phyloP scores from a whole-genome alignment of 306 rosid genomes.

The Prunus kanzakura region DNA sequence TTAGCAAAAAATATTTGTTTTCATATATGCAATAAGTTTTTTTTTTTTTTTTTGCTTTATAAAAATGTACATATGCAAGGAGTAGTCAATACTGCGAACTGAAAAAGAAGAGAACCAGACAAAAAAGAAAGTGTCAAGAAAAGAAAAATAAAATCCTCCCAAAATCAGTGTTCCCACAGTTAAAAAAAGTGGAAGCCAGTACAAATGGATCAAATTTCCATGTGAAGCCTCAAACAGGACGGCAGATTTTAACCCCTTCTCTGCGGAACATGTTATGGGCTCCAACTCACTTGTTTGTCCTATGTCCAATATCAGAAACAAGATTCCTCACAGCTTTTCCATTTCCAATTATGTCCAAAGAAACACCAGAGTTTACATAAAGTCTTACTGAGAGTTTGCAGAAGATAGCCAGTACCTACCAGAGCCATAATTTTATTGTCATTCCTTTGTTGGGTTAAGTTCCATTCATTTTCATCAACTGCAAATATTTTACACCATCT shows the following conservation, averaged over 20 bases:
- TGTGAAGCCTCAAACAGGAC: not conserved
- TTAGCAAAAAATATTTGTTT: no score
- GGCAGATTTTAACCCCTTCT: conserved; percentile 12
- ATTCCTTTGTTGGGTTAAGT: no score
- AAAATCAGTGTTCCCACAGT: not conserved
- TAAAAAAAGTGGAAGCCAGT: not conserved
- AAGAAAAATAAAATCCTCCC: not conserved
- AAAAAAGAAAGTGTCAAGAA: no score
- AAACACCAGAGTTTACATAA: conserved; percentile 10
- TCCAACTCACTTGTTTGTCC: conserved; percentile 49
- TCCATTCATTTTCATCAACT: no score
- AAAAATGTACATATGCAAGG: no score
- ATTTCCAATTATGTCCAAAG: conserved; percentile 8
- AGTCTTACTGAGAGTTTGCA: conserved; percentile 23
- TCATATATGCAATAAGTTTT: no score
- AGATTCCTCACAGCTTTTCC: conserved; percentile 36
- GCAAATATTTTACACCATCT: not conserved
- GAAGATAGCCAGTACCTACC: conserved; percentile 10
- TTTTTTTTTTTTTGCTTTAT: no score
- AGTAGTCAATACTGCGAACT: not conserved
- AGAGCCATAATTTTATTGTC: conserved; percentile 2
- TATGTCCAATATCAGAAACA: conserved; percentile 20
- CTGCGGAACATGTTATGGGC: conserved; percentile 34
- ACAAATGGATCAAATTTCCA: conserved; percentile 8
- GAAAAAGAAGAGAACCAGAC: not conserved